Base-by-base conservation (phyloP, 495 filamentous ascomycete species). In the Pseudomonodictys pantanalensis region DNA sequence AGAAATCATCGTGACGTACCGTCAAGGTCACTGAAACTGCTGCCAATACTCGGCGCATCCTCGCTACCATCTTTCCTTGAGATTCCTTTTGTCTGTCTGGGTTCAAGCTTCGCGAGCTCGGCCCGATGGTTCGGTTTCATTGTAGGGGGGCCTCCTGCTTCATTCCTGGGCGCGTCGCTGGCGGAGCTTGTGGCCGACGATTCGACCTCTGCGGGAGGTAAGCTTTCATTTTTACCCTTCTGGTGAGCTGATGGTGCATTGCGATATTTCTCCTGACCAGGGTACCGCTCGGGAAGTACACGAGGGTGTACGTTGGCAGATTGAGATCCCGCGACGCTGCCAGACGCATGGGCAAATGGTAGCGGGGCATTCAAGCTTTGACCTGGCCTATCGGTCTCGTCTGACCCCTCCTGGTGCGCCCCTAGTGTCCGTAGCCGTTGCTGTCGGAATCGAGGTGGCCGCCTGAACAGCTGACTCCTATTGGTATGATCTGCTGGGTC, bases 11-110 rank as follows among this genome's bases (percentile, higher is more conserved):
- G 58, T 47, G 35, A 73, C 78, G 60, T 79, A 92, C 90, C 91
- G 72, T 97, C 95, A 25, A 98, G 77, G 76, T 98, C 93, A 72
- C 92, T 96, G 69, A 95, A 98, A 70, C 92, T 96, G 69, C 91
- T 96, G 0, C 92, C 91, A 88, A 97, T 97, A 64, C 95, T 98
- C 0, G 91, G 93, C 1, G 89, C 91, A 48, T 78, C 91, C 58
- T 95, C 91, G 65, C 90, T 95, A 5, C 84, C 80, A 35, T 90
- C 86, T 25, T 43, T 49, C 82, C 78, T 12, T 76, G 81, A 26
- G 78, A 80, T 10, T 78, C 75, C 35, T 72, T 74, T 12, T 35
- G 64, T 52, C 20, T 35, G 65, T 15, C 42, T 25, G 3, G 82
- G 82, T 64, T 82, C 87, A 15, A 79, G 75, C n/a, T 78, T 79